Base-by-base conservation (phyloP, 768 basidiomycete genomes). In the Lentinula aciculospora region DNA sequence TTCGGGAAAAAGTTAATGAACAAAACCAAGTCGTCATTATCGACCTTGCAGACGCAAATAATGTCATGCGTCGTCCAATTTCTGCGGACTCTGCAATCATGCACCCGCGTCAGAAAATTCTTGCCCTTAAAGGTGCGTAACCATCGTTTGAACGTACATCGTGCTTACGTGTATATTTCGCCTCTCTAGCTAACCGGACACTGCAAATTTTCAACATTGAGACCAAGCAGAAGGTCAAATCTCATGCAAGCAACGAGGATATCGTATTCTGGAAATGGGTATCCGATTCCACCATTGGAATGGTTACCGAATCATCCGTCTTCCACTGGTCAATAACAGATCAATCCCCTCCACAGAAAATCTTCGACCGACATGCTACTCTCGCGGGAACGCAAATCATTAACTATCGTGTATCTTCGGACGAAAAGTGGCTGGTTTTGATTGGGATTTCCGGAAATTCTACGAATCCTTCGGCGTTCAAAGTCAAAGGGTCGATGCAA, bases 231-330 rank as follows among this genome's bases (percentile, higher is more conserved):
- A 98, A 98, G 78, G 92, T 99, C 72, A 96, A 96, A 68, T 92
- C 95, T 27, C 94, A 98, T 69, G 77, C 86, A 60, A 97, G 87
- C 77, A 89, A 84, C 68, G 94, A 98, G 68, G 96, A 99, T 68
- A 81, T 97, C 53, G 86, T 93, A 25, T 99, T 97, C 74, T 99
- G 97, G 97, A 98, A 97, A 70, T 99, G 97, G 97, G 85, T 98
- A 37, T 89, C 87, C 47, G 88, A 93, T 61, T 83, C 85, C 17
- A 89, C 89, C 28, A 87, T 99, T 61, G 97, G 97, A 66, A 82
- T 98, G 75, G 97, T 98, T 66, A 98, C 96, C 28, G 95, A 98
- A 59, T 80, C 89, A 0, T 81, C 94, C 4, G 96, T 98, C 29
- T 92, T 82, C 70, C 95, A 98, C 72, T 97, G 95, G 94, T 79